A percentile compares a stretch with the other conserved stretches of the same genome.
These are phyloP conservation scores for Colletotrichum sp. DNA, from an alignment of 2,329 filamentous ascomycete species.

Conservation along the genomic window DNA sequence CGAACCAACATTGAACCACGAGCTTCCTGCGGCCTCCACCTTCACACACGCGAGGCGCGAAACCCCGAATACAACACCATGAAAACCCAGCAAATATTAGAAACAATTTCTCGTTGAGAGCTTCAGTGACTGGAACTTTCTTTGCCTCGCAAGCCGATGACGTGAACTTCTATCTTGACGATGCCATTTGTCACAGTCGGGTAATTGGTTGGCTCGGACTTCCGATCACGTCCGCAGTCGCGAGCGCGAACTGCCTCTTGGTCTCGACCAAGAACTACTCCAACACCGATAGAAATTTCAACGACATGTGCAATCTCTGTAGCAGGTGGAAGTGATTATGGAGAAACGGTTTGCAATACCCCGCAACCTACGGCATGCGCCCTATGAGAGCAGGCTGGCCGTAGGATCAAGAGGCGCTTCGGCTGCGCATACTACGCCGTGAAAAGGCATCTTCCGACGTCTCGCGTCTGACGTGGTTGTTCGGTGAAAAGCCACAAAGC, in stretches of 20 bases:
- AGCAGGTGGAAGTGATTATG: neutral
- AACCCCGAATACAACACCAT: neutral
- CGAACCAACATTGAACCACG: neutral
- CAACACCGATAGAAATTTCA: neutral
- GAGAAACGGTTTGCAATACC: neutral
- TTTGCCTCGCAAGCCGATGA: neutral
- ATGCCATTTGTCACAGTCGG: neutral
- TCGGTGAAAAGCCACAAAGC: neutral
- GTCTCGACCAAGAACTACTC: neutral
- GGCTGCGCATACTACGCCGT: neutral
- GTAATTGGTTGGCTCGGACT: neutral
- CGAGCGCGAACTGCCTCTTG: neutral
- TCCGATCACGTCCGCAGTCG: neutral
- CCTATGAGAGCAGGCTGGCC: neutral
- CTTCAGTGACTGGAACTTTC: neutral
- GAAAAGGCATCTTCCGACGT: neutral
- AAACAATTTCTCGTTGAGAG: neutral
- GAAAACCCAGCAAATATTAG: neutral
- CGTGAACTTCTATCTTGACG: neutral
- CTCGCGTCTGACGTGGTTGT: neutral
- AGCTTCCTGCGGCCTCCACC: neutral
- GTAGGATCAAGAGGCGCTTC: neutral
- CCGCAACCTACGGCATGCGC: neutral
- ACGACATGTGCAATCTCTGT: neutral
- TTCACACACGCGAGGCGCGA: neutral